A percentile compares a stretch with the other conserved stretches of the same genome.
Evolutionary conservation across 2,329 filamentous ascomycete species (phyloP).

Genomic region (Corynespora cassiicola): DNA sequence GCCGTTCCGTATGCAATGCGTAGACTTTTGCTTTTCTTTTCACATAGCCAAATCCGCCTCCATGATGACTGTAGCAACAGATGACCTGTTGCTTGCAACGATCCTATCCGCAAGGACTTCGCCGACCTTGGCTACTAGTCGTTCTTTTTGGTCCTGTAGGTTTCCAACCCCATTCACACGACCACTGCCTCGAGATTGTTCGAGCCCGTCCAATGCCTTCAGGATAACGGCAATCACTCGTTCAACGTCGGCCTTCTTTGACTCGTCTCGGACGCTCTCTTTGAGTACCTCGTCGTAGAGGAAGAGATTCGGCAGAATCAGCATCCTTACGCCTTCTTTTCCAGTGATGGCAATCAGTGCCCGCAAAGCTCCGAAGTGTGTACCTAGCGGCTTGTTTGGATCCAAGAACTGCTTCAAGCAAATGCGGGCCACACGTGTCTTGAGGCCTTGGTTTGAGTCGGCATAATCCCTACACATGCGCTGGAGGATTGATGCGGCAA

Average conservation of each 20-base stretch:
- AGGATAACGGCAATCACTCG: conserved; percentile 66
- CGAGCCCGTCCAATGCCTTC: conserved; percentile 61
- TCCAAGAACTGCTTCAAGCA: conserved; percentile 93
- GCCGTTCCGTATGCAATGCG: too few species aligned
- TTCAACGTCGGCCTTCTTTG: conserved; percentile 64
- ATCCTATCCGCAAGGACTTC: conserved; percentile 51
- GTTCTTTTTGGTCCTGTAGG: conserved; percentile 47
- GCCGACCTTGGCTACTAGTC: conserved; percentile 52
- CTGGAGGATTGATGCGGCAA: conserved; percentile 81
- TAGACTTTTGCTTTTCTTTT: too few species aligned
- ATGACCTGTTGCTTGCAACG: conserved; percentile 44
- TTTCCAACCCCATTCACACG: conserved; percentile 49
- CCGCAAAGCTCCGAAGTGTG: conserved; percentile 87
- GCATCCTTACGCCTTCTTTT: conserved; percentile 65
- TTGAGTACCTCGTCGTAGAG: conserved; percentile 68
- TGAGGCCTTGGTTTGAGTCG: conserved; percentile 79
- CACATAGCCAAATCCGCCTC: conserved; percentile 28
- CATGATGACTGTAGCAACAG: conserved; percentile 28
- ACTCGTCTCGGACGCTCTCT: conserved; percentile 58
- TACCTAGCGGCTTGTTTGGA: conserved; percentile 78
- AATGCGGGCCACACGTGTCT: conserved; percentile 87
- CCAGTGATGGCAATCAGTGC: conserved; percentile 82
- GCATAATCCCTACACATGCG: conserved; percentile 83
- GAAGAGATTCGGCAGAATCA: conserved; percentile 71
- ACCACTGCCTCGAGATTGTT: conserved; percentile 49